A percentile compares a stretch with the other conserved stretches of the same genome.
These are phyloP conservation scores for Candida pini DNA, from an alignment of 805 yeast genomes.

Conservation along the genomic window DNA sequence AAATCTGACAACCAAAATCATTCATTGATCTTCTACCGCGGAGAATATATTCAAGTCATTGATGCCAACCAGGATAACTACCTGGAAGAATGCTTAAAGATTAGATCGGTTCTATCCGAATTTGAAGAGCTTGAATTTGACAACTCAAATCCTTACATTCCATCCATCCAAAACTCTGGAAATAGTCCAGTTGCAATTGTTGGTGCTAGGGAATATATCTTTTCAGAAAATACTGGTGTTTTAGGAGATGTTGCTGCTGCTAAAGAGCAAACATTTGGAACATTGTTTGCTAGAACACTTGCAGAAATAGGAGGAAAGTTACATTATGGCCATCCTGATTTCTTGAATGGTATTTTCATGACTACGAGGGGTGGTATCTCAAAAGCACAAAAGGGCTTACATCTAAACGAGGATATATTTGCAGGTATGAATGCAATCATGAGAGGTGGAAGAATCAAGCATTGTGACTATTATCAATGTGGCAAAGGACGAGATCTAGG, in stretches of 20 bases:
- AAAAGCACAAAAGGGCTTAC: slow-evolving; percentile 90
- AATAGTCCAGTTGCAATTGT: slow-evolving; percentile 76
- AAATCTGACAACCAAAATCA: slow-evolving; percentile 94
- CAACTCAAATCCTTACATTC: slow-evolving; percentile 42
- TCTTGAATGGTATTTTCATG: slow-evolving; percentile 85
- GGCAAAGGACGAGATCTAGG: slow-evolving; percentile 97
- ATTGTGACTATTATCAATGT: slow-evolving; percentile 93
- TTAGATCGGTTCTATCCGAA: slow-evolving; percentile 81
- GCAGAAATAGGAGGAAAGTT: slow-evolving; percentile 93
- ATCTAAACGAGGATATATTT: slow-evolving; percentile 89
- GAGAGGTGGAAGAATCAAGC: slow-evolving; percentile 92
- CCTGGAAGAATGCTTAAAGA: slow-evolving; percentile 88
- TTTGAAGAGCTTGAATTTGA: slow-evolving; percentile 71
- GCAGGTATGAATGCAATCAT: slow-evolving; percentile 90
- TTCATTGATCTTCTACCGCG: slow-evolving; percentile 79
- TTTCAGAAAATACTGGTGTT: slow-evolving; percentile 88
- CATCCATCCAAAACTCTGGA: slow-evolving; percentile 44
- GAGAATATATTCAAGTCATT: slow-evolving; percentile 90
- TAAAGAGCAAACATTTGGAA: slow-evolving; percentile 95
- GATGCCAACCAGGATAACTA: slow-evolving; percentile 98
- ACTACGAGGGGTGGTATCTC: slow-evolving; percentile 94
- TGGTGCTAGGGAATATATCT: slow-evolving; percentile 93
- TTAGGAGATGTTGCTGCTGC: slow-evolving; percentile 97
- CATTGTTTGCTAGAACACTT: slow-evolving; percentile 86
- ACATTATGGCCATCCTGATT: slow-evolving; percentile 97